These are phyloP conservation scores for Zarea fungicola DNA, from an alignment of 2,329 filamentous ascomycete genomes.

Conservation along the genomic window DNA sequence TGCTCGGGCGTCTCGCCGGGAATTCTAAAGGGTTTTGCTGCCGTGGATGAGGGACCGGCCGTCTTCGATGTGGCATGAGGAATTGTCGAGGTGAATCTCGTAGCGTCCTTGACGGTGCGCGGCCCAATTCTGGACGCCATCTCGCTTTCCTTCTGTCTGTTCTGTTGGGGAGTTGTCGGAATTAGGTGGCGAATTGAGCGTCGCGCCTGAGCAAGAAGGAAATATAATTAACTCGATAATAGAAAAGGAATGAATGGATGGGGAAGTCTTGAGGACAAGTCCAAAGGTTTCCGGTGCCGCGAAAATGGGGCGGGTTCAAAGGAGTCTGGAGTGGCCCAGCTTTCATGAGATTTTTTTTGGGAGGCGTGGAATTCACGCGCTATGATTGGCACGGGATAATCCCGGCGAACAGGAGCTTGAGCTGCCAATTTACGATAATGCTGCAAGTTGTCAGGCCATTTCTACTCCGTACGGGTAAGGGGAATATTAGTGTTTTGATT, in stretches of 20 bases:
- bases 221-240: too few relatives aligned
- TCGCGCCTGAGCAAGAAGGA: too few relatives aligned
- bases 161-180: too few relatives aligned
- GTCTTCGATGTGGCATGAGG: conserved; percentile 63
- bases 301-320: conserved; percentile 12
- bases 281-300: conserved; percentile 5
- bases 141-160: conserved; percentile 12
- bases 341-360: conserved; percentile 15
- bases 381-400: conserved; percentile 15
- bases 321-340: conserved; percentile 4
- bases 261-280: background rate
- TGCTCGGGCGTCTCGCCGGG: conserved; percentile 61
- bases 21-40: conserved; percentile 24
- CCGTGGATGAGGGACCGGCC: conserved; percentile 25
- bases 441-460: too few relatives aligned
- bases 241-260: background rate
- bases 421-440: conserved; percentile 8
- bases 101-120: conserved; percentile 72
- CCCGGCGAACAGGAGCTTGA: conserved; percentile 2
- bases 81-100: conserved; percentile 55
- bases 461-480: too few relatives aligned
- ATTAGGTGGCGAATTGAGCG: too few relatives aligned
- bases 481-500: too few relatives aligned
- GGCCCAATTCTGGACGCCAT: conserved; percentile 45
- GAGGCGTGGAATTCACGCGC: conserved; percentile 13